A percentile compares a stretch with the other conserved stretches of the same genome.
phyloP scores from a whole-genome alignment of 768 basidiomycete genomes.

The Multifurca ochricompacta region DNA sequence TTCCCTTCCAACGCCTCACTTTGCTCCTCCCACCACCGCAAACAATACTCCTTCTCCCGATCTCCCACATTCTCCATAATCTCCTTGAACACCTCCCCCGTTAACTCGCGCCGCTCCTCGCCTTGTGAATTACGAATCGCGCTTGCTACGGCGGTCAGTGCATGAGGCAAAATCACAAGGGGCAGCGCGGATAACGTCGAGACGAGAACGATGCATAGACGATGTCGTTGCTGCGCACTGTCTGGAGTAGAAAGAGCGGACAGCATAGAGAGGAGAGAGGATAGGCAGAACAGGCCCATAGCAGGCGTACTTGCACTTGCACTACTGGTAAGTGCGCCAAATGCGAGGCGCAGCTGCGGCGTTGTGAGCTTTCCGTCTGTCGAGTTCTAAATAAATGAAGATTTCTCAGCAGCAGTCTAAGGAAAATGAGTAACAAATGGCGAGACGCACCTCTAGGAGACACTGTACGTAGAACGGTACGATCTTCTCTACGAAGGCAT shows the following conservation, averaged over 20 bases:
- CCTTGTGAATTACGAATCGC: slow-evolving; percentile 26
- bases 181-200: slow-evolving; percentile 60
- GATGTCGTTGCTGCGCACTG: slow-evolving; percentile 33
- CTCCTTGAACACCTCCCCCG: slow-evolving; percentile 53
- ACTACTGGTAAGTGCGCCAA: slow-evolving; percentile 57
- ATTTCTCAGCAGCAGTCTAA: neutral
- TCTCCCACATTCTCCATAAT: slow-evolving; percentile 60
- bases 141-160: slow-evolving; percentile 42
- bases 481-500: slow-evolving; percentile 43
- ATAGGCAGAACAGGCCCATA: slow-evolving; percentile 64
- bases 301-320: slow-evolving; percentile 36
- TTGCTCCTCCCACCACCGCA: slow-evolving; percentile 65
- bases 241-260: slow-evolving; percentile 9
- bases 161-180: slow-evolving; percentile 43
- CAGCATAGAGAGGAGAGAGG: slow-evolving; percentile 20
- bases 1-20: neutral
- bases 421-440: neutral
- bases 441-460: slow-evolving; percentile 53
- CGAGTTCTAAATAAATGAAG: slow-evolving; percentile 45
- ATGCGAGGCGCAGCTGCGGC: slow-evolving; percentile 65
- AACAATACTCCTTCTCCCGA: slow-evolving; percentile 54
- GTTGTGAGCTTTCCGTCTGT: slow-evolving; percentile 50
- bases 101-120: slow-evolving; percentile 36
- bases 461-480: slow-evolving; percentile 69
- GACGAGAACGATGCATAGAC: slow-evolving; percentile 57